phyloP scores from a whole-genome alignment of 768 basidiomycete species.

The Cystobasidium ongulense region DNA sequence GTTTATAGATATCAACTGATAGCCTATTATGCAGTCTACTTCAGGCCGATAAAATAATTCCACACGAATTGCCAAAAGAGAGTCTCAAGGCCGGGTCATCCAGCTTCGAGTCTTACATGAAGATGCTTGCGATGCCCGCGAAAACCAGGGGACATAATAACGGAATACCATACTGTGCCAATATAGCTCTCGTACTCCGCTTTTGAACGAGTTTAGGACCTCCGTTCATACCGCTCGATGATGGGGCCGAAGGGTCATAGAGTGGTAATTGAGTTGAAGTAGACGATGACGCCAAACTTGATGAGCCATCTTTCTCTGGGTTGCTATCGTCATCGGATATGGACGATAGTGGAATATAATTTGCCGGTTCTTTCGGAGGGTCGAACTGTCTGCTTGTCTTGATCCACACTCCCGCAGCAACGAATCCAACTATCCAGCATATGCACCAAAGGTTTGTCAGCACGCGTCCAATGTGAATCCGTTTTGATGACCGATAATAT shows the following conservation, averaged over 20 bases:
- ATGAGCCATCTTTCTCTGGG: neutral
- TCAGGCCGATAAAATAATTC: too few species aligned
- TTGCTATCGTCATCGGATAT: neutral
- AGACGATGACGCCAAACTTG: neutral
- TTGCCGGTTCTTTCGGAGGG: neutral
- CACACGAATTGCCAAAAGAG: too few species aligned
- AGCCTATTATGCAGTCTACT: too few species aligned
- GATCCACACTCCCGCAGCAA: constrained; percentile 26
- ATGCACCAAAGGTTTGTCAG: too few species aligned
- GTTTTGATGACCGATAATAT: neutral
- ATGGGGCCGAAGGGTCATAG: neutral
- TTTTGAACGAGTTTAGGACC: neutral
- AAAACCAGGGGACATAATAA: neutral
- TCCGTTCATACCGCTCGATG: neutral
- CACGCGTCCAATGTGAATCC: neutral
- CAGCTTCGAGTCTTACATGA: too few species aligned
- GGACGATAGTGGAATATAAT: neutral
- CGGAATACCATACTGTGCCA: neutral
- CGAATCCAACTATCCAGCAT: constrained; percentile 25
- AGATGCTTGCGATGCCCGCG: neutral
- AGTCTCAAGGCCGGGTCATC: too few species aligned
- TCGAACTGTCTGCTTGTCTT: constrained; percentile 31
- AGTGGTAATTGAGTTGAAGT: neutral
- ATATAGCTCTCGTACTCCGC: neutral
- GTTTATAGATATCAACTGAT: too few species aligned